These are phyloP conservation scores for Tetrapisispora taiwanensis DNA, from an alignment of 805 yeast genomes.

Conservation along the genomic window DNA sequence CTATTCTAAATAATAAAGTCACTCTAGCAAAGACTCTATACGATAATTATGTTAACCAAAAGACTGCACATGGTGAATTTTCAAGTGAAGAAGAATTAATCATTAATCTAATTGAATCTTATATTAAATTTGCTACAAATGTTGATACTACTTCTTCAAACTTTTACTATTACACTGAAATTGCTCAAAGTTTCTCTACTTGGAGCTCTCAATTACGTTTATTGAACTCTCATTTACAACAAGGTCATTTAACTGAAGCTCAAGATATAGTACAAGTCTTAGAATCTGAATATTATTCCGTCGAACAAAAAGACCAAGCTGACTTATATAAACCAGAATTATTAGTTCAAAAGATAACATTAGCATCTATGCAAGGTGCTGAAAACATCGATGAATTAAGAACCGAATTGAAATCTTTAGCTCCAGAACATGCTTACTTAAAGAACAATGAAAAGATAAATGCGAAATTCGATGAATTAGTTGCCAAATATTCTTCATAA, in stretches of 20 bases:
- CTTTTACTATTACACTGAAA: conserved; percentile 70
- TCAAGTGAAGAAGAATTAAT: conserved; percentile 56
- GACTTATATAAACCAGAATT: conserved; percentile 35
- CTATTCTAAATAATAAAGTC: conserved; percentile 33
- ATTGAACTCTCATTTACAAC: conserved; percentile 66
- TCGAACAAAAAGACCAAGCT: conserved; percentile 23
- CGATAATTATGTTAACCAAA: conserved; percentile 32
- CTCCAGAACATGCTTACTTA: conserved; percentile 49
- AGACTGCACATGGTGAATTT: conserved; percentile 34
- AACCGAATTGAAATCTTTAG: conserved; percentile 35
- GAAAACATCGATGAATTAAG: conserved; percentile 35
- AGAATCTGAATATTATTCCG: conserved; percentile 33
- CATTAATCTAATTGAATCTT: conserved; percentile 70
- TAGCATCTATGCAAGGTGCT: conserved; percentile 49
- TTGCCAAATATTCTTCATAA: conserved; percentile 39
- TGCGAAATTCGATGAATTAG: conserved; percentile 57
- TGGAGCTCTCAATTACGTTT: conserved; percentile 50
- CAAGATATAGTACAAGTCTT: conserved; percentile 46
- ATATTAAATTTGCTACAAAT: conserved; percentile 40
- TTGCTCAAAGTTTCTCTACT: conserved; percentile 44
- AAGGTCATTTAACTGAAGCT: conserved; percentile 77
- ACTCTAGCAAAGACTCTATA: conserved; percentile 38
- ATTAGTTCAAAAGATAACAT: conserved; percentile 56
- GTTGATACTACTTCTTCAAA: conserved; percentile 32
- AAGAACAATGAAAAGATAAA: conserved; percentile 52